A percentile compares a stretch with the other conserved stretches of the same genome.
Conservation (phyloP, 108 stramenopile species). For the Nitzschia inconspicua region DNA sequence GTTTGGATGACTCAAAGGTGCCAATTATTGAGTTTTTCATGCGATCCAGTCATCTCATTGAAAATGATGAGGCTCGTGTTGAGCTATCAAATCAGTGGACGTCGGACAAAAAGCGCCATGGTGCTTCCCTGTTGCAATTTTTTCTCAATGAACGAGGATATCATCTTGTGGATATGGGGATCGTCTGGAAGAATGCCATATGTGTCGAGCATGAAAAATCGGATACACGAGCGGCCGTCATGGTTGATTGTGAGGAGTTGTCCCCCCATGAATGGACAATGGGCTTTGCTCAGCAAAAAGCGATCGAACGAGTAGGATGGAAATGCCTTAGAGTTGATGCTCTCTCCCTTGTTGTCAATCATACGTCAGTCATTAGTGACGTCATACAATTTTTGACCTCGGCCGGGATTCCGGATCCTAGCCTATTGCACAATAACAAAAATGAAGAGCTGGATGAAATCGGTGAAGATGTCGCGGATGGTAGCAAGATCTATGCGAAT, state of each 20-base stretch:
- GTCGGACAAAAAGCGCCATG: background rate
- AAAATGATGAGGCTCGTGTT: background rate
- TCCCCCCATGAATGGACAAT: constrained; percentile 29
- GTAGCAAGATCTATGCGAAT: background rate
- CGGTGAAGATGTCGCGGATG: constrained; percentile 1
- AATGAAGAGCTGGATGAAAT: background rate
- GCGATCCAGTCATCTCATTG: constrained; percentile 1
- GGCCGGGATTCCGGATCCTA: constrained; percentile 6
- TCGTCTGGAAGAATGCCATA: constrained; percentile 48
- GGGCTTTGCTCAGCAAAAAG: constrained; percentile 42
- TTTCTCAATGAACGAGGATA: constrained; percentile 29
- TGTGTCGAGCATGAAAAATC: constrained; percentile 35
- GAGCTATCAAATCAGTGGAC: background rate
- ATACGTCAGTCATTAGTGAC: background rate
- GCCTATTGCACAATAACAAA: no score
- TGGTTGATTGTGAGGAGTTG: constrained; percentile 37
- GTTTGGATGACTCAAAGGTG: constrained; percentile 44
- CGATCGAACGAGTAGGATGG: constrained; percentile 66
- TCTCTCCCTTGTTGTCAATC: constrained; percentile 27
- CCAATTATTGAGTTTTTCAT: constrained; percentile 49
- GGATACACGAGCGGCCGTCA: constrained; percentile 34
- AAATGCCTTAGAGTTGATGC: constrained; percentile 47
- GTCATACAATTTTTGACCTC: constrained; percentile 24
- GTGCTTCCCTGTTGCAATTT: background rate
- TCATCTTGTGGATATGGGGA: constrained; percentile 31